These are phyloP conservation scores for Angophora floribunda DNA, from an alignment of 345 rosid genomes.

Conservation along the genomic window DNA sequence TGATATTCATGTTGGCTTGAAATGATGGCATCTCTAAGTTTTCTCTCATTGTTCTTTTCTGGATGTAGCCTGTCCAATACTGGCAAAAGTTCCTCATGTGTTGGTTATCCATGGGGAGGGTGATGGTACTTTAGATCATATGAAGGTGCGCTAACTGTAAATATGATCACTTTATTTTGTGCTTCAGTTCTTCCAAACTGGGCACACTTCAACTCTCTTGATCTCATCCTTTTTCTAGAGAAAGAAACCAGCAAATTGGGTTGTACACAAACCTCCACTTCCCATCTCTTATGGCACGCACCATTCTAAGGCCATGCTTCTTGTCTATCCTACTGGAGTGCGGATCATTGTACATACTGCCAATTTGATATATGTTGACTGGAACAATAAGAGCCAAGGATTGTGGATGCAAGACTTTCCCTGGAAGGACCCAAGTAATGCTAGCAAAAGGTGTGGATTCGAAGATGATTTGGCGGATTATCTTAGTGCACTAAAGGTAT, in stretches of 20 bases:
- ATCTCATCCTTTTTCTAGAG: slow-evolving; percentile 29
- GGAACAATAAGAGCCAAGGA: slow-evolving; percentile 98
- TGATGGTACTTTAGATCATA: slow-evolving; percentile 56
- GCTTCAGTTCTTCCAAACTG: not conserved
- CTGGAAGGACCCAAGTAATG: slow-evolving; percentile 62
- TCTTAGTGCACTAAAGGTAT: slow-evolving; percentile 75
- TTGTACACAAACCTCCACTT: slow-evolving; percentile 78
- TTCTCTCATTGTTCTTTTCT: not conserved
- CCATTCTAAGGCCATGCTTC: slow-evolving; percentile 92
- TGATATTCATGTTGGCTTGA: not conserved
- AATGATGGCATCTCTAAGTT: not conserved
- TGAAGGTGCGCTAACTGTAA: slow-evolving; percentile 52
- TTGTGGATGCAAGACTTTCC: slow-evolving; percentile 99
- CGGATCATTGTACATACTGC: slow-evolving; percentile 89
- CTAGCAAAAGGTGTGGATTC: slow-evolving; percentile 42
- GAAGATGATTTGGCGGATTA: slow-evolving; percentile 84
- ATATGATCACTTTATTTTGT: not conserved
- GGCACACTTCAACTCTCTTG: not conserved
- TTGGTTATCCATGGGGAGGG: slow-evolving; percentile 91
- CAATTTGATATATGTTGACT: slow-evolving; percentile 79
- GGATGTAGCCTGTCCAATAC: slow-evolving; percentile 66
- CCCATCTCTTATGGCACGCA: slow-evolving; percentile 92
- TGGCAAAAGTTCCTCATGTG: slow-evolving; percentile 60
- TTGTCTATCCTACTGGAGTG: slow-evolving; percentile 74
- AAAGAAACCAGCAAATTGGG: slow-evolving; percentile 77